These are phyloP conservation scores for Phytophthora syringae DNA, from an alignment of 352 stramenopile species.

Conservation along the genomic window DNA sequence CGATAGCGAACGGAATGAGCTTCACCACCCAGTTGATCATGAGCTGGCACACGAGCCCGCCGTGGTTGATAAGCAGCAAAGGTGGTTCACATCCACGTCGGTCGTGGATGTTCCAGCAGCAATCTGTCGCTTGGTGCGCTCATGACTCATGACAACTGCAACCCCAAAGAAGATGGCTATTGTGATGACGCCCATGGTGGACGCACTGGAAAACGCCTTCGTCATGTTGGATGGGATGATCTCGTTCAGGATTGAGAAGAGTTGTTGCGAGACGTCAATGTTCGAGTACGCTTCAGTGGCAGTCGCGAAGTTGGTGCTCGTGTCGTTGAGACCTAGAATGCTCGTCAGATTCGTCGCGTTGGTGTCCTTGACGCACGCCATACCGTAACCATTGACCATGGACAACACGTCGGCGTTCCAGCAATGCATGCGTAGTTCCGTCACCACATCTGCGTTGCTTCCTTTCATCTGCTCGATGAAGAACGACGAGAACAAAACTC, in stretches of 20 bases:
- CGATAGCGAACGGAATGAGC: constrained; percentile 71
- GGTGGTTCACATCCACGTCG: constrained; percentile 58
- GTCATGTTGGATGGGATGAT: constrained; percentile 79
- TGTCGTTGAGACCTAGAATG: constrained; percentile 62
- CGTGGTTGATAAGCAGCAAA: constrained; percentile 71
- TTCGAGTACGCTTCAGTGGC: constrained; percentile 25
- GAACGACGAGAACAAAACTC: constrained; percentile 36
- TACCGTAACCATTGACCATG: constrained; percentile 31
- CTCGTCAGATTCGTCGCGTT: constrained; percentile 32
- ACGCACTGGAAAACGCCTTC: constrained; percentile 50
- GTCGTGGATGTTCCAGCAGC: constrained; percentile 16
- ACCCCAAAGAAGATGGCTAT: constrained; percentile 76
- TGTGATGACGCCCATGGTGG: constrained; percentile 73
- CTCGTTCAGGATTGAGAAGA: constrained; percentile 66
- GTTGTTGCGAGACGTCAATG: constrained; percentile 68
- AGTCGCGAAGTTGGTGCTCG: constrained; percentile 45
- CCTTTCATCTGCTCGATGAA: constrained; percentile 51
- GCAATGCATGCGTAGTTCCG: constrained; percentile 52
- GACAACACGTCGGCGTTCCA: constrained; percentile 51
- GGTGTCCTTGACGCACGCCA: constrained; percentile 43
- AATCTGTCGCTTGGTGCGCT: constrained; percentile 34
- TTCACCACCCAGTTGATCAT: constrained; percentile 73
- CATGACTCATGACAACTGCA: constrained; percentile 60
- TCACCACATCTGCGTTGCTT: constrained; percentile 13
- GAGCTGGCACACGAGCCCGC: constrained; percentile 68